Conservation (phyloP, 805 yeast species). For the Cyberlindnera euphorbiae region DNA sequence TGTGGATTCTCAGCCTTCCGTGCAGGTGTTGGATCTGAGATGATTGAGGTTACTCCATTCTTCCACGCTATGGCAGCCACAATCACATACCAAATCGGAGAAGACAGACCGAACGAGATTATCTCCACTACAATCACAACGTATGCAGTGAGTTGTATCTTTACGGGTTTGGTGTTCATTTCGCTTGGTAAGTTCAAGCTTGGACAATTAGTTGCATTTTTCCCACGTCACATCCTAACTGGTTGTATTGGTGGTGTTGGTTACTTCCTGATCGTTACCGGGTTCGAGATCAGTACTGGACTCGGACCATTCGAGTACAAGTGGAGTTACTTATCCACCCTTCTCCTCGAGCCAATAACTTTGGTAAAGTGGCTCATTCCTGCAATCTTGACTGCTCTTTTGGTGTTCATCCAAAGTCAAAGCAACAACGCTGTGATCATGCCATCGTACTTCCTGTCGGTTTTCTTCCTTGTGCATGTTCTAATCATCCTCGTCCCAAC, state of each 20-base stretch:
- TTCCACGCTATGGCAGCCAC: conserved; percentile 90
- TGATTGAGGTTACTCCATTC: conserved; percentile 99
- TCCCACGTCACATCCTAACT: conserved; percentile 91
- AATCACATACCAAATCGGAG: conserved; percentile 54
- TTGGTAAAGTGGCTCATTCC: conserved; percentile 73
- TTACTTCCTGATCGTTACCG: conserved; percentile 84
- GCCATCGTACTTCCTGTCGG: conserved; percentile 72
- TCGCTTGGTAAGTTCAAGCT: conserved; percentile 70
- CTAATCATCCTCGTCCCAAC: conserved; percentile 60
- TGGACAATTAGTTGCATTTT: conserved; percentile 88
- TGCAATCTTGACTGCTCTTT: conserved; percentile 50
- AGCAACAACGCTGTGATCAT: conserved; percentile 68
- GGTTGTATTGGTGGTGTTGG: conserved; percentile 99
- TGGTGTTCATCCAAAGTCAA: conserved; percentile 58
- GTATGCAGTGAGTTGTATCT: conserved; percentile 74
- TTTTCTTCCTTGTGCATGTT: conserved; percentile 66
- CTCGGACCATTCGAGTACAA: conserved; percentile 67
- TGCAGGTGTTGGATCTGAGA: conserved; percentile 93
- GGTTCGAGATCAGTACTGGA: conserved; percentile 85
- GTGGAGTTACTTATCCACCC: conserved; percentile 44
- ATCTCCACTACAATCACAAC: conserved; percentile 85
- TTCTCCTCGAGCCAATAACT: conserved; percentile 37
- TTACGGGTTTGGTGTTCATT: conserved; percentile 82
- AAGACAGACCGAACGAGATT: conserved; percentile 44
- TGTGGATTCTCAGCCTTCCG: conserved; percentile 87